Evolutionary conservation across 1,284 basidiomycete species (phyloP), one percentile per base, ranked within the genome.

Genomic region (Naganishia liquefaciens): DNA sequence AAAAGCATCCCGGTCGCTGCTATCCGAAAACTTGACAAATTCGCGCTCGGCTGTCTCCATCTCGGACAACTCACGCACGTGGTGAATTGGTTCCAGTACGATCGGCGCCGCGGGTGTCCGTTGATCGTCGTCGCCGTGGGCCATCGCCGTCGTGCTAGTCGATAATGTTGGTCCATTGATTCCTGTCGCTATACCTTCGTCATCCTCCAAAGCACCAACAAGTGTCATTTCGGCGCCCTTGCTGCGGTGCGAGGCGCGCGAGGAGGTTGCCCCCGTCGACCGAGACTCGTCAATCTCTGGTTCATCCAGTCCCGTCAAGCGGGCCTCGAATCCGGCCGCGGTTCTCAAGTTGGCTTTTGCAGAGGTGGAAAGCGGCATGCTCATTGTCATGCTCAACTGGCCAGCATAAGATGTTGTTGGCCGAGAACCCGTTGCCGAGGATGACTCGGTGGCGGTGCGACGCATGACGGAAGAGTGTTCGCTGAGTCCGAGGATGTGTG

Each of bases 21-120:
- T 23, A 49, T 46, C 9, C 54, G 68, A 44, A 55, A 65, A 44
- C 54, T 68, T 33, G 40, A 54, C 27, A 57, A 65, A 37, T 52
- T 70, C 53, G 68, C 68, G 37, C 43, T 63, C 62, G 42, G 47
- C 52, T 21, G 39, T 44, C 51, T 49, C 51, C 62, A 54, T 54
- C 52, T 54, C 62, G 27, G 17, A 43, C 23, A 52, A 25, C 17
- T 65, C n/a, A 4, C 33, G 33, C 33, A 54, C 17, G 17, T 21
- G 42, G 5, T 44, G 39, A 1, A 15, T 30, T 9, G 54, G 42
- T 15, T 43, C 40, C 25, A 44, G 17, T 25, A 44, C 23, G 23
- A 30, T 55, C 5, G 25, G 25, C 1, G 33, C 39, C 2, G 17
- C 30, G n/a, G n/a, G 37, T 23, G 33, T 54, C 23, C 52, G 19